Conservation (phyloP, 1,284 basidiomycete species). For the Cystobasidium slooffiae region DNA sequence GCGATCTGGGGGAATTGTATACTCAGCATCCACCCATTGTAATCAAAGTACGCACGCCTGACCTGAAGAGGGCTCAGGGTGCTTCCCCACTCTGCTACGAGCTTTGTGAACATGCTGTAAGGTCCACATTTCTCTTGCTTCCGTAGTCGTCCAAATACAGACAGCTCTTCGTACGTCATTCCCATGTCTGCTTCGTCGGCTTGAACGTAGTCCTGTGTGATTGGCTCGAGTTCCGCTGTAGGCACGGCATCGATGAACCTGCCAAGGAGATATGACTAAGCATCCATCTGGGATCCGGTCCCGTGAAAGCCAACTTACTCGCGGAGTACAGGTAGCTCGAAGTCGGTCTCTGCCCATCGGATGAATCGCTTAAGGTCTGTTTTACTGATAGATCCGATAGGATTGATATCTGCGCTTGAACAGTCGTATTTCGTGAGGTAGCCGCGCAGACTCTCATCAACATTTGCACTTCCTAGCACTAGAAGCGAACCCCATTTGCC, state of each 20-base stretch:
- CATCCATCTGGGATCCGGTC: too few species aligned
- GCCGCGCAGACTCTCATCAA: constrained; percentile 95
- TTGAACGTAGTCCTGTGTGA: constrained; percentile 90
- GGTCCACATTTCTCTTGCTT: constrained; percentile 98
- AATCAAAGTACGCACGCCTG: constrained; percentile 45
- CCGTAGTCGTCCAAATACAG: constrained; percentile 86
- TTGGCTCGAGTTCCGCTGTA: constrained; percentile 95
- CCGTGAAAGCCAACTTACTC: constrained; percentile 62
- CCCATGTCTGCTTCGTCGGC: constrained; percentile 83
- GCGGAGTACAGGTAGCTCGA: constrained; percentile 80
- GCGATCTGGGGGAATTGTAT: constrained; percentile 69
- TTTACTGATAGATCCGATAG: constrained; percentile 97
- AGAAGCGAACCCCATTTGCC: constrained; percentile 83
- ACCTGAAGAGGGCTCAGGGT: constrained; percentile 76
- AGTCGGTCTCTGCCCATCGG: constrained; percentile 74
- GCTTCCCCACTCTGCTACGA: constrained; percentile 87
- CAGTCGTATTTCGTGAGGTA: constrained; percentile 97
- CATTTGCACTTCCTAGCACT: constrained; percentile 94
- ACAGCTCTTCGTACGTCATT: constrained; percentile 98
- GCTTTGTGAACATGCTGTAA: constrained; percentile 93
- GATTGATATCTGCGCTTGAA: constrained; percentile 84
- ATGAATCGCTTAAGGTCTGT: constrained; percentile 97
- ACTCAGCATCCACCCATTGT: not conserved
- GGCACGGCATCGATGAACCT: constrained; percentile 91
- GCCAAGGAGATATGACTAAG: not conserved